Base-by-base conservation (phyloP, 371 early-diverging fungal species). In the Saksenaea oblongispora region DNA sequence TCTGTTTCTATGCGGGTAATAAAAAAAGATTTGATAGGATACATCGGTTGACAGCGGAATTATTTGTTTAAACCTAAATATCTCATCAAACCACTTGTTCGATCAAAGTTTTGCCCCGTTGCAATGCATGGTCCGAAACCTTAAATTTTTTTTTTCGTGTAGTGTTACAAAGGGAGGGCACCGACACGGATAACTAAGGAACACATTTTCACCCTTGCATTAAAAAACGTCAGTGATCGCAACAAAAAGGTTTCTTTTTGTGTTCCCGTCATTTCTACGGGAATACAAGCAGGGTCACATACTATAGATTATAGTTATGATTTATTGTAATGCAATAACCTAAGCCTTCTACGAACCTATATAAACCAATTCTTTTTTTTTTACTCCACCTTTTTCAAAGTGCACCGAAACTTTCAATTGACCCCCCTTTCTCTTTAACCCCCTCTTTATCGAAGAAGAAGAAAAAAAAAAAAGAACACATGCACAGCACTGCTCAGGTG, bases 191-290 rank as follows among this genome's bases (percentile, higher is more conserved):
- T 41, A 41, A 31, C 42, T n/a, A 41, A 17, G 42, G 42, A 41
- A 41, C 42, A 41, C 42, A 41, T 14, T 41, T 41, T n/a, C 42
- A n/a, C 42, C 42, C 42, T 41, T 41, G 42, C 42, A 41, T 41
- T 41, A 41, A 41, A 41, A 41, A 41, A 41, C 42, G 42, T 41
- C 42, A 41, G 42, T 41, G 42, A 41, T 41, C 42, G 42, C 42
- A 41, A 41, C 14, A 41, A 41, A 15, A 37, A 5, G 4, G 2
- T 31, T 31, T 7, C 7, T 31, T 31, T 41, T 41, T 41, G 42
- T 41, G 42, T 17, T 13, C 42, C 42, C 18, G 18, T 41, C 42
- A 41, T 31, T 31, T 31, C 31, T 31, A 31, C 7, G 31, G 31
- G 31, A 31, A 31, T 31, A 31, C 31, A 31, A 41, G 13, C 5